Evolutionary conservation across 2,329 filamentous ascomycete genomes (phyloP).

Genomic region (Hymenoscyphus linearis): DNA sequence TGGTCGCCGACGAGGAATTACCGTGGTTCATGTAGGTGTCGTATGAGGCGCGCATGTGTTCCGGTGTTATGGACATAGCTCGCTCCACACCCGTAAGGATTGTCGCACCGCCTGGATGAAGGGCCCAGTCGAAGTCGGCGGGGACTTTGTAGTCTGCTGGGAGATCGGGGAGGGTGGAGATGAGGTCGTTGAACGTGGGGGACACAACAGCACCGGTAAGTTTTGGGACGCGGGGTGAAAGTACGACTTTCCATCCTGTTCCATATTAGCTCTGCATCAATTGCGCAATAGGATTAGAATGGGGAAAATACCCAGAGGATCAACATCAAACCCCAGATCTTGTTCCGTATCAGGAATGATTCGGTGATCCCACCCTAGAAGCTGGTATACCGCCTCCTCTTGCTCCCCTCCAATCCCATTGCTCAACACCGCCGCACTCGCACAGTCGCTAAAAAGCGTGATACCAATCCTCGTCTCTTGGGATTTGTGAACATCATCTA

Average conservation of each 20-base stretch:
- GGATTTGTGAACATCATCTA: conserved; percentile 54
- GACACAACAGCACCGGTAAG: conserved; percentile 47
- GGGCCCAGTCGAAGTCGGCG: conserved; percentile 65
- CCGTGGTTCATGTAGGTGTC: conserved; percentile 64
- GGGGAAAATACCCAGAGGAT: conserved; percentile 47
- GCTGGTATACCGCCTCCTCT: conserved; percentile 44
- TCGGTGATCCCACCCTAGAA: conserved; percentile 61
- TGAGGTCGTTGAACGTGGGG: conserved; percentile 50
- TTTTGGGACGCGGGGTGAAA: conserved; percentile 56
- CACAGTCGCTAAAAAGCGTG: conserved; percentile 65
- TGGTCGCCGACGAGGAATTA: conserved; percentile 65
- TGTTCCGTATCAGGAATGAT: conserved; percentile 55
- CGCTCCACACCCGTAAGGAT: conserved; percentile 60
- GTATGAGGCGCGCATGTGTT: conserved; percentile 66
- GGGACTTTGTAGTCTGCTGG: conserved; percentile 42
- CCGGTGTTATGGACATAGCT: conserved; percentile 50
- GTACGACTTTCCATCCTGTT: conserved; percentile 61
- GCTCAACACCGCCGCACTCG: conserved; percentile 58
- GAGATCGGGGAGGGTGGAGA: conserved; percentile 42
- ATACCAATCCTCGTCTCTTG: conserved; percentile 61
- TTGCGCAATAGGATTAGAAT: background rate
- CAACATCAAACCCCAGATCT: conserved; percentile 61
- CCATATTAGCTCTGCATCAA: background rate
- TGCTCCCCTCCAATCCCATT: conserved; percentile 50
- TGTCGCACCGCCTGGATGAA: conserved; percentile 64